Evolutionary conservation across 2,329 filamentous ascomycete genomes (phyloP).

Genomic region (Cryphonectria naterciae): DNA sequence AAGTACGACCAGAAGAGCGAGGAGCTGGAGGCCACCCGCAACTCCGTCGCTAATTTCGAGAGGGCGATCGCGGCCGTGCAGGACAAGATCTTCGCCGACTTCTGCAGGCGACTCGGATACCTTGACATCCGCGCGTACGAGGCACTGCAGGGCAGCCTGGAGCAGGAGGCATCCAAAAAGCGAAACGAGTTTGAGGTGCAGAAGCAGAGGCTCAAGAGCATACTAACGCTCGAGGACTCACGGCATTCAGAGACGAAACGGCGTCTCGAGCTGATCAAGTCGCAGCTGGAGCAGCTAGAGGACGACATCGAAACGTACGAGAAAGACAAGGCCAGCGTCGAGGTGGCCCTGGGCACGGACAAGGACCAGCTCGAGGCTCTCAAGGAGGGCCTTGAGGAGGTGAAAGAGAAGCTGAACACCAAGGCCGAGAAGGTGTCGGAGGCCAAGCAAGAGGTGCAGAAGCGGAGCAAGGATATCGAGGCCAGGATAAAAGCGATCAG

Average conservation of each 20-base stretch:
- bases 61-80: constrained; percentile 77
- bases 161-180: constrained; percentile 87
- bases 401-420: constrained; percentile 68
- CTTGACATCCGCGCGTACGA: constrained; percentile 91
- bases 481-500: constrained; percentile 71
- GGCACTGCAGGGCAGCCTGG: constrained; percentile 86
- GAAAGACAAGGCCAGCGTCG: constrained; percentile 73
- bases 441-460: constrained; percentile 79
- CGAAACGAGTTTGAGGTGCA: constrained; percentile 86
- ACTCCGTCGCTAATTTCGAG: constrained; percentile 56
- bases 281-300: constrained; percentile 67
- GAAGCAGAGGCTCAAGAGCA: constrained; percentile 71
- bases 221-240: constrained; percentile 60
- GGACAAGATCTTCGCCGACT: constrained; percentile 82
- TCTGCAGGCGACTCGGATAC: constrained; percentile 87
- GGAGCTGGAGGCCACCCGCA: constrained; percentile 64
- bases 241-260: constrained; percentile 62
- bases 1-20: constrained; percentile 75
- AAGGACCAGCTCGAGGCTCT: constrained; percentile 78
- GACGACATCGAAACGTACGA: constrained; percentile 72
- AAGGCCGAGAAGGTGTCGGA: constrained; percentile 78
- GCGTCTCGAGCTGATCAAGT: constrained; percentile 71
- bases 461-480: constrained; percentile 83
- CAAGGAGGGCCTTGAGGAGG: constrained; percentile 70
- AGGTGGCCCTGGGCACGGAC: constrained; percentile 72